These are phyloP conservation scores for Hanseniaspora guilliermondii DNA, from an alignment of 805 yeast species.

Conservation along the genomic window DNA sequence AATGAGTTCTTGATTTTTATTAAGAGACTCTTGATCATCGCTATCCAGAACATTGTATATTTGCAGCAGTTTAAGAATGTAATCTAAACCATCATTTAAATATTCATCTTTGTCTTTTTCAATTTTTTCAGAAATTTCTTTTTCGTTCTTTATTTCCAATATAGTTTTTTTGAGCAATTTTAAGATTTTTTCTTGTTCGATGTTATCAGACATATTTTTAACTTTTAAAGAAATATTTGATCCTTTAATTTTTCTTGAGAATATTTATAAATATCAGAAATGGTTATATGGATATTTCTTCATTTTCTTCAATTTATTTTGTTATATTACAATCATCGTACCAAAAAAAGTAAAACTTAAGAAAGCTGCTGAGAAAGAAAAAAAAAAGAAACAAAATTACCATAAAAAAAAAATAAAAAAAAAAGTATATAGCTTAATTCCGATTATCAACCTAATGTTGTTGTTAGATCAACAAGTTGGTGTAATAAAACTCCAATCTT, in stretches of 20 bases:
- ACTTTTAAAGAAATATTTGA: neutral
- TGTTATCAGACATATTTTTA: slow-evolving; percentile 9
- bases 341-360: too few species aligned
- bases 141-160: slow-evolving; percentile 6
- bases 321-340: too few species aligned
- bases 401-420: too few species aligned
- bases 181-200: slow-evolving; percentile 12
- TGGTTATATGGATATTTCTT: too few species aligned
- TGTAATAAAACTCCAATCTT: slow-evolving; percentile 17
- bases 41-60: slow-evolving; percentile 16
- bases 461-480: slow-evolving; percentile 17
- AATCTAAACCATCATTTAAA: slow-evolving; percentile 13
- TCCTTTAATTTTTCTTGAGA: too few species aligned
- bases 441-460: too few species aligned
- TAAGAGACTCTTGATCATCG: slow-evolving; percentile 6
- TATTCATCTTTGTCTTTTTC: slow-evolving; percentile 12
- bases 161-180: slow-evolving; percentile 15
- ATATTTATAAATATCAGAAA: too few species aligned
- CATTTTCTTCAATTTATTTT: too few species aligned
- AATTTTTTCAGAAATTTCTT: neutral
- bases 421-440: too few species aligned
- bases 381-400: too few species aligned
- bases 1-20: slow-evolving; percentile 13
- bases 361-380: too few species aligned
- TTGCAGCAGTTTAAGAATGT: slow-evolving; percentile 15